Percentiles rank a stretch among this genome's conserved stretches.
Evolutionary conservation across 2,329 filamentous ascomycete species (phyloP).

Genomic region (Fusarium sp.): DNA sequence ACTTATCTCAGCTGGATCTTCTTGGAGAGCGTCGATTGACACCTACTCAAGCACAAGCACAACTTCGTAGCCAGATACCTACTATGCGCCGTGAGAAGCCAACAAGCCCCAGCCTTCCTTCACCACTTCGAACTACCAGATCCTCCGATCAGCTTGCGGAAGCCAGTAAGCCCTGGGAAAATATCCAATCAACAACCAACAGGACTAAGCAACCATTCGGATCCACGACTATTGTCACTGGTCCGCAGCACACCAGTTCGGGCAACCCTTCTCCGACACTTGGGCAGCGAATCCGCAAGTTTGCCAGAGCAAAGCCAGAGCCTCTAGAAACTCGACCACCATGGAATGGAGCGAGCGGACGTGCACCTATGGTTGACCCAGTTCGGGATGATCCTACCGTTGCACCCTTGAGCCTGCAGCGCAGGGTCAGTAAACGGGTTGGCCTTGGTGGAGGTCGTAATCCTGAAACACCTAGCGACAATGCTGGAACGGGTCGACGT

Average conservation of each 20-base stretch:
- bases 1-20: slow-evolving; percentile 50
- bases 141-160: slow-evolving; percentile 41
- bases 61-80: slow-evolving; percentile 59
- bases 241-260: slow-evolving; percentile 35
- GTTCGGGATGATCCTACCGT: slow-evolving; percentile 69
- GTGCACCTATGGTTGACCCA: slow-evolving; percentile 71
- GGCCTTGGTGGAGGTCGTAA: slow-evolving; percentile 44
- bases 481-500: slow-evolving; percentile 50
- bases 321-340: slow-evolving; percentile 62
- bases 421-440: slow-evolving; percentile 60
- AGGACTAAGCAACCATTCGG: slow-evolving; percentile 31
- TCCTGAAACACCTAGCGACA: slow-evolving; percentile 51
- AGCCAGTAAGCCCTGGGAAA: slow-evolving; percentile 39
- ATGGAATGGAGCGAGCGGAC: slow-evolving; percentile 80
- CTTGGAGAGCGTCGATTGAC: slow-evolving; percentile 31
- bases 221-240: slow-evolving; percentile 45
- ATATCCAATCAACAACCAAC: slow-evolving; percentile 11
- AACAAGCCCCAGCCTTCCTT: slow-evolving; percentile 55
- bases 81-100: slow-evolving; percentile 64
- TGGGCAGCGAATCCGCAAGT: slow-evolving; percentile 50
- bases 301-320: slow-evolving; percentile 52
- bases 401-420: slow-evolving; percentile 66
- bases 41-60: slow-evolving; percentile 27
- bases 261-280: slow-evolving; percentile 47
- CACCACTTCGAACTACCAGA: slow-evolving; percentile 54